Percentiles rank a stretch among this genome's conserved stretches.
Conservation (phyloP, 2,329 filamentous ascomycete species). For the Monascus ruber region DNA sequence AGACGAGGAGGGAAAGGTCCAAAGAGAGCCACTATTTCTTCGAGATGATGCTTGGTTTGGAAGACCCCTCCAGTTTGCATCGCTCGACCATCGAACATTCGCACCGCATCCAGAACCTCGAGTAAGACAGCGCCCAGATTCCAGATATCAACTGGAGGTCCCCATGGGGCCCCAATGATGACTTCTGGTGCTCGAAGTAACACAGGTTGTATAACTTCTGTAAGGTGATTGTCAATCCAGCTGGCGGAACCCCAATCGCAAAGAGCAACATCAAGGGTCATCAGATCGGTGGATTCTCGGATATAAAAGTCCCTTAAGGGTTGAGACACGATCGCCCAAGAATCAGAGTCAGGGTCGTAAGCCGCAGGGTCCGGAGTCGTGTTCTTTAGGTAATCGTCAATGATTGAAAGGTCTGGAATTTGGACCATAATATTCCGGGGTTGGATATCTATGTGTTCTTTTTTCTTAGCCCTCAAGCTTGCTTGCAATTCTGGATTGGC, state of each 20-base stretch:
- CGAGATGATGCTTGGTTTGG: slow-evolving; percentile 5
- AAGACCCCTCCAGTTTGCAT: slow-evolving; percentile 1
- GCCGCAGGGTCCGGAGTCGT: slow-evolving; percentile 2
- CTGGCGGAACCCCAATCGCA: slow-evolving; percentile 16
- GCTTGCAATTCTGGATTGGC: no score
- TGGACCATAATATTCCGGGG: slow-evolving; percentile 4
- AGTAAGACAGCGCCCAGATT: slow-evolving; percentile 10
- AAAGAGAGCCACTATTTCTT: slow-evolving; percentile 5
- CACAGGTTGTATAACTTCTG: slow-evolving; percentile 12
- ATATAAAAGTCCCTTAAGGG: slow-evolving; percentile 5
- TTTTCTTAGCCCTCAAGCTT: not conserved
- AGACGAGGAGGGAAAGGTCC: slow-evolving; percentile 4
- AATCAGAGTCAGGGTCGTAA: slow-evolving; percentile 1
- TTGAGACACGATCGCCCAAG: slow-evolving; percentile 1
- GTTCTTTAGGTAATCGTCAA: slow-evolving; percentile 5
- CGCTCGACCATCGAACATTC: slow-evolving; percentile 4
- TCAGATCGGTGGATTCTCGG: slow-evolving; percentile 2
- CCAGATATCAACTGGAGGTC: slow-evolving; percentile 15
- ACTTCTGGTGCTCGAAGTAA: slow-evolving; percentile 19
- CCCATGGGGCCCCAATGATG: slow-evolving; percentile 14
- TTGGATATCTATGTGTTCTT: slow-evolving; percentile 3
- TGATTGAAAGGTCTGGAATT: slow-evolving; percentile 3
- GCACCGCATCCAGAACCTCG: slow-evolving; percentile 7
- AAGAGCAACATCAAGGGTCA: slow-evolving; percentile 9
- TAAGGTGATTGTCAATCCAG: slow-evolving; percentile 10